These are phyloP conservation scores for Chaetothyriales sp. DNA, from an alignment of 2,329 filamentous ascomycete genomes.

Conservation along the genomic window DNA sequence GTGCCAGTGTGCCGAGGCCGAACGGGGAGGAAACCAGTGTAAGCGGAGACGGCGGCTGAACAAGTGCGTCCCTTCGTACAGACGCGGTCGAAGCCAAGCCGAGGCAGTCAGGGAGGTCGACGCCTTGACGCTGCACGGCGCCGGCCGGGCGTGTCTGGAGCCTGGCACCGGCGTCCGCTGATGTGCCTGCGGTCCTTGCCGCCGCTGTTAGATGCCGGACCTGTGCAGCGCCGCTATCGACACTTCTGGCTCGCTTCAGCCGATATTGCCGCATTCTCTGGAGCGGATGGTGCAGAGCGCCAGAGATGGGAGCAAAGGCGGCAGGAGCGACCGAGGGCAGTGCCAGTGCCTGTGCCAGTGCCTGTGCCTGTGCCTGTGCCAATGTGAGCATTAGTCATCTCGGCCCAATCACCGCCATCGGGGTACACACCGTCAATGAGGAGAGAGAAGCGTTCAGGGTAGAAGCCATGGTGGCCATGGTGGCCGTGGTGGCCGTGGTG, in stretches of 20 bases:
- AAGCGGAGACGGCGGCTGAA: conserved; percentile 1
- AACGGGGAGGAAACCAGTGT: conserved; percentile 8
- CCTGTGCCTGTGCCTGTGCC: too few species aligned
- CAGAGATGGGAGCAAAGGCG: conserved; percentile 12
- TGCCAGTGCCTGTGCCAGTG: conserved; percentile 8
- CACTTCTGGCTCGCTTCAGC: conserved; percentile 7
- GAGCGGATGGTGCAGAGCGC: conserved; percentile 11
- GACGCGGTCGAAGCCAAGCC: conserved; percentile 4
- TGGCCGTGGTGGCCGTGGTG: too few species aligned
- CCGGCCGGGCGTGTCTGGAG: neutral
- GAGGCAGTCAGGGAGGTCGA: conserved; percentile 8
- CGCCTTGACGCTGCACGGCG: neutral
- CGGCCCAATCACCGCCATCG: neutral
- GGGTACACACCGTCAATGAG: neutral
- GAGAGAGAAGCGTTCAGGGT: neutral
- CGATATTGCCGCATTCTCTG: conserved; percentile 13
- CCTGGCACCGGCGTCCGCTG: neutral
- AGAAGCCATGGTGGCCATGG: neutral
- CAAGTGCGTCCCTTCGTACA: conserved; percentile 1
- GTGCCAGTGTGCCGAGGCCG: conserved; percentile 5
- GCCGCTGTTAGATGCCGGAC: neutral
- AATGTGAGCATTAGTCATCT: conserved; percentile 4
- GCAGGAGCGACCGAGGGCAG: conserved; percentile 15
- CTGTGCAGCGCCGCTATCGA: neutral
- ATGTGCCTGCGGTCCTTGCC: neutral